These are phyloP conservation scores for Apodospora peruviana DNA, from an alignment of 495 filamentous ascomycete species.

Conservation along the genomic window DNA sequence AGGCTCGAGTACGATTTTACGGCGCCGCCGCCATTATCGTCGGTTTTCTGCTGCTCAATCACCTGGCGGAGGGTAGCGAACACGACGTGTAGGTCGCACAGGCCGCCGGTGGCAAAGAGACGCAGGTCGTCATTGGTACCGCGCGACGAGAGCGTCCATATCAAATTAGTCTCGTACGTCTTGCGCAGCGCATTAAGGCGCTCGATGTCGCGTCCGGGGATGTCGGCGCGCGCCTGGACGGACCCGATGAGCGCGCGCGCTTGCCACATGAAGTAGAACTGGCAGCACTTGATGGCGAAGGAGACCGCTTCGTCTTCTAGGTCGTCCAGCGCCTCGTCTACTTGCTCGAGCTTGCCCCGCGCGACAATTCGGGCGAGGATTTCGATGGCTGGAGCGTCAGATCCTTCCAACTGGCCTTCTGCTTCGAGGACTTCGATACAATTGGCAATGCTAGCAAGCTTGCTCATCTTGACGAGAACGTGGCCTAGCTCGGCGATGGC, in stretches of 20 bases:
- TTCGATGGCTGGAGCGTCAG: conserved; percentile 50
- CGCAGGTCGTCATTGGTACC: conserved; percentile 69
- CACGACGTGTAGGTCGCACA: conserved; percentile 76
- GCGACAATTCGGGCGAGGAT: conserved; percentile 61
- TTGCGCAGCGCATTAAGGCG: conserved; percentile 52
- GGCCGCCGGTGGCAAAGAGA: conserved; percentile 62
- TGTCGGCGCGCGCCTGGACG: conserved; percentile 36
- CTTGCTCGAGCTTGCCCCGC: conserved; percentile 58
- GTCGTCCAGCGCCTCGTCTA: conserved; percentile 58
- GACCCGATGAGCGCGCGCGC: conserved; percentile 45
- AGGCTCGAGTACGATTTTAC: conserved; percentile 49
- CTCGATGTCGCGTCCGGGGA: conserved; percentile 47
- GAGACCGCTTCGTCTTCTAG: conserved; percentile 71
- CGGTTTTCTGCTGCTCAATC: conserved; percentile 22
- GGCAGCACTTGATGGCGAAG: conserved; percentile 62
- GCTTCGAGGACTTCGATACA: conserved; percentile 67
- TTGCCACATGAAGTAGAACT: conserved; percentile 97
- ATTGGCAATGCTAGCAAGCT: conserved; percentile 75
- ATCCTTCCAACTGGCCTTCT: conserved; percentile 46
- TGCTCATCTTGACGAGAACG: conserved; percentile 75
- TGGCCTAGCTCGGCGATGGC: conserved; percentile 67
- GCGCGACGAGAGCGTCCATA: conserved; percentile 58
- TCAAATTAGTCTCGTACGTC: conserved; percentile 54
- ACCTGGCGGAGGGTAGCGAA: conserved; percentile 63
- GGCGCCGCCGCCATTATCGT: conserved; percentile 15